Conservation (phyloP, 352 stramenopile species). For the Phytophthora pluvialis region DNA sequence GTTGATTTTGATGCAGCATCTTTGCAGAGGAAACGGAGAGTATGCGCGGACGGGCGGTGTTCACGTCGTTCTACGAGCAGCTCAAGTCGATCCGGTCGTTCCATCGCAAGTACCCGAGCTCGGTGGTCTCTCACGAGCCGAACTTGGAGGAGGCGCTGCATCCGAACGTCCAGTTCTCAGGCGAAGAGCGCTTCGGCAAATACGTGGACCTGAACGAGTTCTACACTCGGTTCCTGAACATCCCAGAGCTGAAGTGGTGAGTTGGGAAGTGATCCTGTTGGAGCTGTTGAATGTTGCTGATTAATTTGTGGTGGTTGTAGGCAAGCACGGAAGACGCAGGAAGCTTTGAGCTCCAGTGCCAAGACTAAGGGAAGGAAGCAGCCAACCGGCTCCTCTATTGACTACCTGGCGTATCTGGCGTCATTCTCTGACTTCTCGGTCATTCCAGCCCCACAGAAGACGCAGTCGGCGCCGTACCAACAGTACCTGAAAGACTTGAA, state of each 20-base stretch:
- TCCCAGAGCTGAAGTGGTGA: conserved; percentile 61
- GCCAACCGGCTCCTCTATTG: conserved; percentile 32
- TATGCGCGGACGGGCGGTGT: conserved; percentile 80
- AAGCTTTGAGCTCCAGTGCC: conserved; percentile 27
- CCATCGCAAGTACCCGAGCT: conserved; percentile 86
- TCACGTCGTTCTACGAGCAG: conserved; percentile 91
- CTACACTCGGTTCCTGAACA: conserved; percentile 82
- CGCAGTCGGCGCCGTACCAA: conserved; percentile 59
- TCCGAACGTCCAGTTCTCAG: conserved; percentile 82
- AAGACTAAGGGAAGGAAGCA: conserved; percentile 29
- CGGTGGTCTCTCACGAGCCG: conserved; percentile 69
- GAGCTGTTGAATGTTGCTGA: neutral
- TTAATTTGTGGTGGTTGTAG: conserved; percentile 17
- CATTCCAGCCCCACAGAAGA: conserved; percentile 68
- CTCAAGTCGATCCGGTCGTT: conserved; percentile 87
- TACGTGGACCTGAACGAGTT: conserved; percentile 92
- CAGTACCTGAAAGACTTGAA: conserved; percentile 80
- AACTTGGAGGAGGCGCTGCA: conserved; percentile 64
- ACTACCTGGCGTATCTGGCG: conserved; percentile 79
- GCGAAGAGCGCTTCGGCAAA: conserved; percentile 90
- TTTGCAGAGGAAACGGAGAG: conserved; percentile 78
- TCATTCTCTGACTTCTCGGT: conserved; percentile 73
- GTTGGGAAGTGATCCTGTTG: neutral
- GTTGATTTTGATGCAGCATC: conserved; percentile 44
- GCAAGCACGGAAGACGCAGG: conserved; percentile 40